phyloP scores from a whole-genome alignment of 78 protist genomes.

The Dictyostelium purpureum region DNA sequence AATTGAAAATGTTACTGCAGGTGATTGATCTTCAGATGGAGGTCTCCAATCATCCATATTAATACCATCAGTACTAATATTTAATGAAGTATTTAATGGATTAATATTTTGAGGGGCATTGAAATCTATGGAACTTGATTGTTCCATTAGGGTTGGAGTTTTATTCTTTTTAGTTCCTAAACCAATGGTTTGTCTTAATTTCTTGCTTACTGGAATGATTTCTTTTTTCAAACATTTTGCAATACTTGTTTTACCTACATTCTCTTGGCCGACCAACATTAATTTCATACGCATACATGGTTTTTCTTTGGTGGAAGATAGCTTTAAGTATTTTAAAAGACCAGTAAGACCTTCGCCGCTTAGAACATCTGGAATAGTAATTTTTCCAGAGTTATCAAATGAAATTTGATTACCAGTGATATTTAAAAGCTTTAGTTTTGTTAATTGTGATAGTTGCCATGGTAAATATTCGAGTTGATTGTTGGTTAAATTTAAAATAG shows the following conservation, averaged over 20 bases:
- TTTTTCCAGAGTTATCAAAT: slow-evolving; percentile 4
- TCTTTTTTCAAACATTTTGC: slow-evolving; percentile 77
- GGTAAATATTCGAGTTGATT: slow-evolving; percentile 74
- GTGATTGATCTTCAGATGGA: slow-evolving; percentile 23
- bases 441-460: slow-evolving; percentile 77
- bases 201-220: slow-evolving; percentile 37
- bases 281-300: slow-evolving; percentile 75
- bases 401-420: slow-evolving; percentile 44
- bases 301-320: not conserved
- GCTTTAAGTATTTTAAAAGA: not conserved
- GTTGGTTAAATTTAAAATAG: slow-evolving; percentile 30
- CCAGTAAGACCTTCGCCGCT: slow-evolving; percentile 25
- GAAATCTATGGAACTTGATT: not conserved
- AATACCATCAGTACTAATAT: slow-evolving; percentile 72
- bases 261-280: slow-evolving; percentile 84
- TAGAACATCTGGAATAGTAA: slow-evolving; percentile 12
- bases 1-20: slow-evolving; percentile 48
- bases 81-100: slow-evolving; percentile 50
- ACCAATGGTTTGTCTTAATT: slow-evolving; percentile 56
- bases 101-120: slow-evolving; percentile 12
- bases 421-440: slow-evolving; percentile 46
- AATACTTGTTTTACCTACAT: slow-evolving; percentile 76
- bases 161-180: slow-evolving; percentile 9
- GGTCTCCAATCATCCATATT: slow-evolving; percentile 81
- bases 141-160: not conserved